Evolutionary conservation across 257 asterid species (phyloP), one percentile per base, ranked within the genome.

Genomic region (Solanum pimpinellifolium): DNA sequence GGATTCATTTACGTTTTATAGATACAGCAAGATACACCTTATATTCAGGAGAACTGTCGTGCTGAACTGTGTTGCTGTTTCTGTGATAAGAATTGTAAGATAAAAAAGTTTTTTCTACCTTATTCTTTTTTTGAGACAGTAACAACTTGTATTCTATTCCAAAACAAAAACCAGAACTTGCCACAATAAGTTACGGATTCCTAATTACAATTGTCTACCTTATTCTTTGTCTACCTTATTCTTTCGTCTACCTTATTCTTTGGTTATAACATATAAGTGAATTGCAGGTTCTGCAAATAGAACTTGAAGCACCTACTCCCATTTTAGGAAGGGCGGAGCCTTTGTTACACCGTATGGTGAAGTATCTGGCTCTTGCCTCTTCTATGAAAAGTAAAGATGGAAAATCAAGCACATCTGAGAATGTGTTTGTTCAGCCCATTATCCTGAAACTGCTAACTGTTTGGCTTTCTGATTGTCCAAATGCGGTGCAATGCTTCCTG

Each of bases 381-480:
- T 93, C 99, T 83, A 90, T 90, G 92, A 93, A 87, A 83, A 82
- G 87, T 86, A 95, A 93, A 90, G 96, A 94, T 85, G 98, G 95
- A 89, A 94, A 93, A 89, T 84, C 90, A 83, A 88, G 90, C 69
- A 52, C 90, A 83, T 87, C 92, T 11, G 91, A 88, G 69, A 86
- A 93, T 76, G 70, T 86, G 27, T 92, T 94, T 89, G 86, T 94
- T 75, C 96, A 93, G 87, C 96, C 98, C 89, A 91, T 95, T 83
- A 93, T 97, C 87, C 88, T 97, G 88, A 97, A 97, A 90, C 93
- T 97, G 86, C 94, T 97, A 41, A 87, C 94, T 72, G 76, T 95
- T 75, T 97, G 99, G 98, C 96, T 95, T 81, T 91, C 91, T 70
- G 94, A 94, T 78, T 95, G 96, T 90, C 98, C 98, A 81, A 93